phyloP scores from a whole-genome alignment of 2,329 filamentous ascomycete species.

The Botrytis deweyae region DNA sequence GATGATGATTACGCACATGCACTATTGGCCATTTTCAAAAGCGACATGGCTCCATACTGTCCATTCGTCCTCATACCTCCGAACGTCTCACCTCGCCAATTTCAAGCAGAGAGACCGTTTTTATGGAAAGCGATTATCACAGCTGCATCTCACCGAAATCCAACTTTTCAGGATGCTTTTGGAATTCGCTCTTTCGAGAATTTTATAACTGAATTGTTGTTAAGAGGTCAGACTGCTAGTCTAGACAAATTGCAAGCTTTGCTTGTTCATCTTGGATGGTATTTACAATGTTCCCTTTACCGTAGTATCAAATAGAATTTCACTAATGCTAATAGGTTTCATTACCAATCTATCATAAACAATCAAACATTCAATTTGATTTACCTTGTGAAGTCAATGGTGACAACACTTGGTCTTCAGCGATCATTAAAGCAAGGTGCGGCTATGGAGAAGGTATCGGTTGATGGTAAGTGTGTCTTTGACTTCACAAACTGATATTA shows the following conservation, averaged over 20 bases:
- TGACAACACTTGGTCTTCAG: background rate
- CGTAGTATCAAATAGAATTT: background rate
- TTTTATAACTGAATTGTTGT: slow-evolving; percentile 22
- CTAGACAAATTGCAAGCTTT: slow-evolving; percentile 36
- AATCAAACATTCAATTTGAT: slow-evolving; percentile 30
- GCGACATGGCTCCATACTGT: slow-evolving; percentile 19
- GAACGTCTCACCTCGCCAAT: slow-evolving; percentile 17
- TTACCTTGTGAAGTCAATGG: slow-evolving; percentile 16
- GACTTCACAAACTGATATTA: background rate
- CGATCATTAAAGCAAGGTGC: background rate
- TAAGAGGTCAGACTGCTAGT: slow-evolving; percentile 30
- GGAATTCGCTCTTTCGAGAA: slow-evolving; percentile 26
- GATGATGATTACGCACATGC: slow-evolving; percentile 15
- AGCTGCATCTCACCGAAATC: slow-evolving; percentile 22
- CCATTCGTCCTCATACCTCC: slow-evolving; percentile 28
- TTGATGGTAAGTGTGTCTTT: background rate
- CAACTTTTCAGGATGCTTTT: slow-evolving; percentile 20
- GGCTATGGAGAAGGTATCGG: background rate
- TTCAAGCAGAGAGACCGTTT: slow-evolving; percentile 25
- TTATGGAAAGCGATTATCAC: slow-evolving; percentile 26
- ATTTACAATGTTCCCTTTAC: background rate
- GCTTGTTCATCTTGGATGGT: slow-evolving; percentile 36
- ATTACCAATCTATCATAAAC: slow-evolving; percentile 28
- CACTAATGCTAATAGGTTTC: slow-evolving; percentile 20
- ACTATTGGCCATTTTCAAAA: slow-evolving; percentile 24